phyloP scores from a whole-genome alignment of 176 grass and related monocot genomes.

The Bolboschoenus planiculmis region DNA sequence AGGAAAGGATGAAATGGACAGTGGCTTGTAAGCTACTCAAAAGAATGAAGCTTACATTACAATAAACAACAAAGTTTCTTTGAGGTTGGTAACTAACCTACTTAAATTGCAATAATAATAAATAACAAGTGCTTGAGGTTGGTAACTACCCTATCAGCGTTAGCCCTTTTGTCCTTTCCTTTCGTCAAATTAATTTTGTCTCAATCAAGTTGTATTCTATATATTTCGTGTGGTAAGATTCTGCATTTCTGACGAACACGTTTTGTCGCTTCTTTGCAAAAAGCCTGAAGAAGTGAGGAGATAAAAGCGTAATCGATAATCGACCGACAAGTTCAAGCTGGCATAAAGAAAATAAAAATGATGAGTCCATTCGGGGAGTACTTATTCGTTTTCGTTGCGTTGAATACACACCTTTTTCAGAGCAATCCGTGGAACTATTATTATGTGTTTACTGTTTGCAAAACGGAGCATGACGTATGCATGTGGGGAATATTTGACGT shows the following conservation, averaged over 20 bases:
- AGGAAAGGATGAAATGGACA: neutral
- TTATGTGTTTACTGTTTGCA: too few species aligned
- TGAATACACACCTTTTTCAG: too few species aligned
- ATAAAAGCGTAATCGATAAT: slow-evolving; percentile 13
- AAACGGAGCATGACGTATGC: too few species aligned
- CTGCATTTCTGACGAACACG: neutral
- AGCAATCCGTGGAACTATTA: too few species aligned
- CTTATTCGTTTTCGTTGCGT: too few species aligned
- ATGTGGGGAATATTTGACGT: too few species aligned
- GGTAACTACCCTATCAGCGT: neutral
- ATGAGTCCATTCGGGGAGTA: too few species aligned
- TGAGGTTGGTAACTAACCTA: slow-evolving; percentile 16
- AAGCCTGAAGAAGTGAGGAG: neutral
- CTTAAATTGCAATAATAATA: neutral
- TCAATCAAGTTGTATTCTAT: neutral
- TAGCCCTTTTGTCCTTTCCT: neutral
- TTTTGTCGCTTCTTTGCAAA: neutral
- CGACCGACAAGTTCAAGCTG: neutral
- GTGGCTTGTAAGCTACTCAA: slow-evolving; percentile 28
- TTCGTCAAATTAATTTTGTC: slow-evolving; percentile 16
- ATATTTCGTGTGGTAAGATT: neutral
- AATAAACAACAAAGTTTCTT: slow-evolving; percentile 12
- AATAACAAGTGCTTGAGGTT: neutral
- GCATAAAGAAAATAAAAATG: neutral
- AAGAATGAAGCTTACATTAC: slow-evolving; percentile 14